Percentiles rank a stretch among this genome's conserved stretches.
phyloP scores from a whole-genome alignment of 1,284 basidiomycete species.

The Coriolopsis trogii region DNA sequence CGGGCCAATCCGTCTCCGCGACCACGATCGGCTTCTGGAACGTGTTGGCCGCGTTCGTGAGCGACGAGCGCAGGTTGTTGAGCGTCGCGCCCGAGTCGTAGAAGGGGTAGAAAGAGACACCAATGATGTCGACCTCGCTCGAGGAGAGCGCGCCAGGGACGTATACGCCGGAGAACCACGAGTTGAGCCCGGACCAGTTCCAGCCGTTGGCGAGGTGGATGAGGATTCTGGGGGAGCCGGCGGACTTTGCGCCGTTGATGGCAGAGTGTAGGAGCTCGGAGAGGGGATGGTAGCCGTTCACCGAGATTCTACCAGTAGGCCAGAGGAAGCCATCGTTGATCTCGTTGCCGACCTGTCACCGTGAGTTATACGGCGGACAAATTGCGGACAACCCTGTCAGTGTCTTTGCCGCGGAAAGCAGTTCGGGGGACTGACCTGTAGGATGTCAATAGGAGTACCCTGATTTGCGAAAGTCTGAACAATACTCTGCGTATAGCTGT shows the following conservation, averaged over 20 bases:
- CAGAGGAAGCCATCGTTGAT: slow-evolving; percentile 66
- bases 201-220: slow-evolving; percentile 70
- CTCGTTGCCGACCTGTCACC: slow-evolving; percentile 57
- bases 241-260: slow-evolving; percentile 47
- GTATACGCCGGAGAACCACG: slow-evolving; percentile 57
- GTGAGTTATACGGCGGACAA: too few relatives aligned
- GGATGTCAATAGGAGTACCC: slow-evolving; percentile 56
- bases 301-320: slow-evolving; percentile 59
- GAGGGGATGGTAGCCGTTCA: slow-evolving; percentile 53
- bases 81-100: slow-evolving; percentile 61
- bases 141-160: slow-evolving; percentile 52
- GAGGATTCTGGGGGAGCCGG: slow-evolving; percentile 52
- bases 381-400: not conserved
- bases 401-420: too few relatives aligned
- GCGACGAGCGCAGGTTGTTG: slow-evolving; percentile 48
- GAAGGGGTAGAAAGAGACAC: slow-evolving; percentile 69
- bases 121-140: slow-evolving; percentile 59
- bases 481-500: slow-evolving; percentile 54
- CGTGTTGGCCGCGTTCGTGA: slow-evolving; percentile 51
- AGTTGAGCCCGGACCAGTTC: slow-evolving; percentile 48
- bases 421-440: slow-evolving; percentile 43
- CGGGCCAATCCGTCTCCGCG: slow-evolving; percentile 70
- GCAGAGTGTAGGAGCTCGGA: slow-evolving; percentile 67
- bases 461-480: slow-evolving; percentile 53
- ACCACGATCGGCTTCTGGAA: slow-evolving; percentile 60